phyloP scores from a whole-genome alignment of 2,329 filamentous ascomycete species.

The Penicillium crustosum region DNA sequence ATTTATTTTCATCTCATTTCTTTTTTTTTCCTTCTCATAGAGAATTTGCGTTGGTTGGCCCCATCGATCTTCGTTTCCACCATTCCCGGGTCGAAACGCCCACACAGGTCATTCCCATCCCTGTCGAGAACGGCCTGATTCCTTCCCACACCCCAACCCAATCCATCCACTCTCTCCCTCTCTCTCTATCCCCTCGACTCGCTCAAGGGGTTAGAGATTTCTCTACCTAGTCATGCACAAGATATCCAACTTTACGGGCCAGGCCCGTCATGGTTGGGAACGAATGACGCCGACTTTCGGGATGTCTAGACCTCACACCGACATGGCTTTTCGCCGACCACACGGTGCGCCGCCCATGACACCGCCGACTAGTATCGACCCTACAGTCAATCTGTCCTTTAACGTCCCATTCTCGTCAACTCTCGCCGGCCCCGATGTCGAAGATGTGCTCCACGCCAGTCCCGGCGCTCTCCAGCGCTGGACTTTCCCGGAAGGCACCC shows the following conservation, averaged over 20 bases:
- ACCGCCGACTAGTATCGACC: conserved; percentile 69
- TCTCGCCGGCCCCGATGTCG: conserved; percentile 84
- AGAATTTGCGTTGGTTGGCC: conserved; percentile 20
- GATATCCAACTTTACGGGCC: conserved; percentile 66
- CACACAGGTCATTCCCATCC: conserved; percentile 35
- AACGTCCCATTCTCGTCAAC: conserved; percentile 95
- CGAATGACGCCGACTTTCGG: conserved; percentile 66
- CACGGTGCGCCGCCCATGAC: conserved; percentile 53
- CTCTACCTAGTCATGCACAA: conserved; percentile 57
- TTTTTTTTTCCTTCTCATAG: conserved; percentile 8
- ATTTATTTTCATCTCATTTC: not conserved
- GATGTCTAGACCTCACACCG: conserved; percentile 60
- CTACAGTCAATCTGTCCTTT: conserved; percentile 88
- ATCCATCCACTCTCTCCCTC: conserved; percentile 25
- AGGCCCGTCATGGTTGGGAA: conserved; percentile 67
- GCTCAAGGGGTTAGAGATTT: conserved; percentile 39
- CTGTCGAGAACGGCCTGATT: conserved; percentile 33
- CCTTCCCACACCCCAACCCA: conserved; percentile 8
- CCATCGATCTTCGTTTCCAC: conserved; percentile 32
- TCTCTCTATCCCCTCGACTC: conserved; percentile 36
- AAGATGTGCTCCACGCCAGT: conserved; percentile 92
- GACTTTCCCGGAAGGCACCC: conserved; percentile 86
- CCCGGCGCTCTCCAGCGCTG: conserved; percentile 83
- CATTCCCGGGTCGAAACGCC: conserved; percentile 29
- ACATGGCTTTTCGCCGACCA: conserved; percentile 59